Evolutionary conservation across 306 rosid genomes (phyloP).

Genomic region (Luffa aegyptiaca): DNA sequence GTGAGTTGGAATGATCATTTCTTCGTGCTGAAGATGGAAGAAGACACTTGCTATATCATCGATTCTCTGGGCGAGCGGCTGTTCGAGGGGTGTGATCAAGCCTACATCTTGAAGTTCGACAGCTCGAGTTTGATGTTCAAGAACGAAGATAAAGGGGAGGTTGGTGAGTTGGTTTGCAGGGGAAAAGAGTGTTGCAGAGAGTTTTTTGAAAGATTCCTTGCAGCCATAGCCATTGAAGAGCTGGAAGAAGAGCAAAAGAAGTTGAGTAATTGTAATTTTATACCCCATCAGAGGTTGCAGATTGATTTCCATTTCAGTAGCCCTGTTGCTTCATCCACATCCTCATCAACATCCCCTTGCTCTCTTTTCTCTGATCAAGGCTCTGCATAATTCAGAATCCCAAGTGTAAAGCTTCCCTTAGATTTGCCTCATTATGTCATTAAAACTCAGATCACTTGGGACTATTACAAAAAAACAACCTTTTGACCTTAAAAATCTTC

Average conservation of each 20-base stretch:
- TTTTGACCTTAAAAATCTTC: background rate
- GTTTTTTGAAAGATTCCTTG: conserved; percentile 60
- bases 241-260: conserved; percentile 43
- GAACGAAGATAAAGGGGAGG: conserved; percentile 6
- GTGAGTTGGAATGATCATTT: conserved; percentile 92
- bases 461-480: background rate
- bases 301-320: conserved; percentile 59
- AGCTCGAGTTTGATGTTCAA: conserved; percentile 36
- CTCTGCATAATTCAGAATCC: background rate
- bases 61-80: conserved; percentile 70
- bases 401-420: background rate
- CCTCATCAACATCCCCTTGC: conserved; percentile 12
- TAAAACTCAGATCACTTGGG: background rate
- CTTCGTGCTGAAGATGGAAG: conserved; percentile 58
- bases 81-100: conserved; percentile 51
- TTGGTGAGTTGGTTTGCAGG: conserved; percentile 12
- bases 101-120: conserved; percentile 56
- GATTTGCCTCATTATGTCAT: background rate
- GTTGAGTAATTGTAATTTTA: conserved; percentile 12
- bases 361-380: background rate
- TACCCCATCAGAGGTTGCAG: conserved; percentile 46
- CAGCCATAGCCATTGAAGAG: conserved; percentile 40
- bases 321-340: background rate
- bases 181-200: conserved; percentile 83
- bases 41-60: conserved; percentile 48